Percentiles rank a stretch among this genome's conserved stretches.
phyloP scores from a whole-genome alignment of 768 basidiomycete species.

The Suillus variegatus region DNA sequence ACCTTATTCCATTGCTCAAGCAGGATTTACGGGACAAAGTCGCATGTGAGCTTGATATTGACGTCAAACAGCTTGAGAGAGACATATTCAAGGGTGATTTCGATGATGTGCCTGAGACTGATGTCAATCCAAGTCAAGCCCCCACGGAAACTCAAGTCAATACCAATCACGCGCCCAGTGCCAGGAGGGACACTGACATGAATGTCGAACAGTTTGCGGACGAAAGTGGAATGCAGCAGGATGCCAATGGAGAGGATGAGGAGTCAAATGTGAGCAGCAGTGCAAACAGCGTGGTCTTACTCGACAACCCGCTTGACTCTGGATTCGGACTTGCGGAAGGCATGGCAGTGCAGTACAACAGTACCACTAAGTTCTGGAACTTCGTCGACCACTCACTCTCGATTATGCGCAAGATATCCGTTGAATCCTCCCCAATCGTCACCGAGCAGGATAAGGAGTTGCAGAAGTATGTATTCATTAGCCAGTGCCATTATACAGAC shows the following conservation, averaged over 20 bases:
- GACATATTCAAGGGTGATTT: no score
- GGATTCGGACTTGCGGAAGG: not conserved
- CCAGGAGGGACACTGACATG: not conserved
- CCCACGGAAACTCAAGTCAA: not conserved
- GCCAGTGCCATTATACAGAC: not conserved
- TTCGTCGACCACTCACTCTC: no score
- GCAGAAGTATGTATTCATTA: no score
- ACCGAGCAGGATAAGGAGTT: no score
- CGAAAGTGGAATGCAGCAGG: not conserved
- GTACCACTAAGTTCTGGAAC: no score
- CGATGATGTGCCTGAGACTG: not conserved
- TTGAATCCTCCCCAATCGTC: no score
- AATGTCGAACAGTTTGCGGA: not conserved
- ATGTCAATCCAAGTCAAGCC: not conserved
- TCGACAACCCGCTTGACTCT: not conserved
- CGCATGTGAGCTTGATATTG: no score
- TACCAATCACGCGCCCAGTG: not conserved
- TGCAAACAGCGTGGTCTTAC: not conserved
- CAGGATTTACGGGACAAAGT: conserved; percentile 2
- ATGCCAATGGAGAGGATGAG: not conserved
- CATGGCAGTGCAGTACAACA: not conserved
- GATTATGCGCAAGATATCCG: no score
- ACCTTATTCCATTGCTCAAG: conserved; percentile 2
- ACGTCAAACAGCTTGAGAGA: not conserved
- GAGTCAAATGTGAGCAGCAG: not conserved